These are phyloP conservation scores for Globisporangium spiculum DNA, from an alignment of 352 stramenopile genomes.

Conservation along the genomic window DNA sequence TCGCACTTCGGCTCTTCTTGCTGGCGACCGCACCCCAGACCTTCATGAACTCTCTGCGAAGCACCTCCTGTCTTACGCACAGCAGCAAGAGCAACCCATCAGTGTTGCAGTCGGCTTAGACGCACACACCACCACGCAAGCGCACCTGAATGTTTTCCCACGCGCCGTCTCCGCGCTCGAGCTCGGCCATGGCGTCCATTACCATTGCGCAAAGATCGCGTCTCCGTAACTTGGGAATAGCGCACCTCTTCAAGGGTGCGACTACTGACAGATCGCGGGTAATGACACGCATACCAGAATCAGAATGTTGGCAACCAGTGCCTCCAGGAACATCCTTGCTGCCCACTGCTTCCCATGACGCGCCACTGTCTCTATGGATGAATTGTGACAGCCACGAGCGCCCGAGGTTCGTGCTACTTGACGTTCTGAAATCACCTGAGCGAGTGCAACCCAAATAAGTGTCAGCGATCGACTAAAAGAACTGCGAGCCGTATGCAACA, in stretches of 20 bases:
- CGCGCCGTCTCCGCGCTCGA: slow-evolving; percentile 44
- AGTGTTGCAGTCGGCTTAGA: background rate
- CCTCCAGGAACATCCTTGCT: background rate
- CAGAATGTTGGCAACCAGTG: background rate
- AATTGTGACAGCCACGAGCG: background rate
- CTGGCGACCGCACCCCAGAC: slow-evolving; percentile 28
- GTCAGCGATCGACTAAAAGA: slow-evolving; percentile 3
- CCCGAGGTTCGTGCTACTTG: background rate
- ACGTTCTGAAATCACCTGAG: background rate
- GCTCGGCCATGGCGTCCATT: slow-evolving; percentile 24
- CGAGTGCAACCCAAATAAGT: background rate
- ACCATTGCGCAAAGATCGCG: background rate
- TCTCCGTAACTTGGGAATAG: background rate
- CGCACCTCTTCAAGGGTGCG: slow-evolving; percentile 1
- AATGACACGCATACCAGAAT: background rate
- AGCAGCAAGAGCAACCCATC: background rate
- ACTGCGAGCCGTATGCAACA: background rate
- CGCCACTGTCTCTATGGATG: background rate
- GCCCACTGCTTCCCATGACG: background rate
- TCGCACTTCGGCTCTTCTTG: slow-evolving; percentile 23
- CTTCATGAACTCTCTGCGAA: slow-evolving; percentile 39
- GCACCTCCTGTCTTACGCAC: slow-evolving; percentile 32
- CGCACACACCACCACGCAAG: background rate
- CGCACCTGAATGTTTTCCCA: slow-evolving; percentile 72
- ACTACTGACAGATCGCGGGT: background rate